These are phyloP conservation scores for Taphrina confusa DNA, from an alignment of 1,139 yeast genomes.

Conservation along the genomic window DNA sequence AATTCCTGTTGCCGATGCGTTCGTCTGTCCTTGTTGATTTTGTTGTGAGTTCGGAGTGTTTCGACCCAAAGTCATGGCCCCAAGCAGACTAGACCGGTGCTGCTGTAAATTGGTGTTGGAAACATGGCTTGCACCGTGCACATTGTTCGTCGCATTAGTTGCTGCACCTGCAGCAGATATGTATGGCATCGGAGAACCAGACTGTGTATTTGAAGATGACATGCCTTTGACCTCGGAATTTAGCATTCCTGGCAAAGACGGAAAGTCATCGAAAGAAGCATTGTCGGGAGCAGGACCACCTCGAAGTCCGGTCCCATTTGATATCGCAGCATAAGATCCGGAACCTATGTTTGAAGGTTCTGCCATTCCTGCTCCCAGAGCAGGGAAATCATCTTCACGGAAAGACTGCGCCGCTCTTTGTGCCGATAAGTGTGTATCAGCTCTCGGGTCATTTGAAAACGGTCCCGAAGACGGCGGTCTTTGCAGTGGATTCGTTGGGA, in stretches of 20 bases:
- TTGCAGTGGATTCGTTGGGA: constrained; percentile 2
- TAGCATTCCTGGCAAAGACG: constrained; percentile 26
- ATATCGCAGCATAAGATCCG: constrained; percentile 6
- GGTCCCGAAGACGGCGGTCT: constrained; percentile 20
- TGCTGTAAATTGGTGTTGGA: constrained; percentile 16
- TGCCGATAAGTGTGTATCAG: constrained; percentile 8
- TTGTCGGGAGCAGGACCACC: constrained; percentile 22
- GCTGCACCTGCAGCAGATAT: not conserved
- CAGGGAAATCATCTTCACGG: constrained; percentile 31
- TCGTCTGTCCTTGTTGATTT: not conserved
- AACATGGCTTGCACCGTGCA: not conserved
- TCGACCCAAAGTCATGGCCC: constrained; percentile 33
- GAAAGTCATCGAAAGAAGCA: constrained; percentile 22
- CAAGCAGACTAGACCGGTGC: constrained; percentile 25
- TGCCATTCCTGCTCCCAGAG: constrained; percentile 13
- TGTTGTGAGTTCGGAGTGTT: constrained; percentile 13
- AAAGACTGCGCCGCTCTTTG: constrained; percentile 26
- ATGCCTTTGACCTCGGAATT: constrained; percentile 13
- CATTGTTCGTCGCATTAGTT: not conserved
- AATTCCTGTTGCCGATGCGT: not conserved
- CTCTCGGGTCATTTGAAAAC: not conserved
- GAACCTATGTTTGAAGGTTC: not conserved
- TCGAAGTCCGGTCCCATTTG: constrained; percentile 2
- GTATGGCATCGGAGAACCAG: not conserved
- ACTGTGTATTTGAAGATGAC: constrained; percentile 7